Evolutionary conservation across 208 protist genomes (phyloP), one percentile per base, ranked within the genome.

Genomic region (Wallacemonas collosoma): DNA sequence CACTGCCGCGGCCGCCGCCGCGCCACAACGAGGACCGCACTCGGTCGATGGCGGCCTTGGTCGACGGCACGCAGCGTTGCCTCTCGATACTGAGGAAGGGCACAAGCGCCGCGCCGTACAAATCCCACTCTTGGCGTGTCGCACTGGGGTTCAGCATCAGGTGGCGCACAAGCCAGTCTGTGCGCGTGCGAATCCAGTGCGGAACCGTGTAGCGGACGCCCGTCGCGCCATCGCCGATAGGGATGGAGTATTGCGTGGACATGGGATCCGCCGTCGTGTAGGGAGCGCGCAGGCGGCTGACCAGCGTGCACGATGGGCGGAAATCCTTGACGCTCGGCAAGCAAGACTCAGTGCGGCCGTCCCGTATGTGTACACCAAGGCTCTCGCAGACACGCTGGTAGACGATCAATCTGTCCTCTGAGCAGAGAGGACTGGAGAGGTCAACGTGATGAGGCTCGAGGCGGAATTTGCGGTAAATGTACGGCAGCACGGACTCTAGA

Each of bases 401-500:
- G 35, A 87, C 78, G 36, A 66, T 60, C 26, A 53, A 17, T 39
- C 76, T 75, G 61, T 87, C 77, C 41, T 80, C 77, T 48, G 67
- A 67, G 43, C 17, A 51, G 12, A 87, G 61, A 1, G 77, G 77
- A 14, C 64, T 68, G 48, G 78, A 41, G 50, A 87, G 77, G 50
- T 77, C 77, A 6, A 65, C 60, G 60, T 50, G 60, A 41, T 26
- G 3, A 1, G 50, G 50, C 17, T 58, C 75, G n/a, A 66, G 61
- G 36, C 78, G 77, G 48, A 87, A 87, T 70, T 87, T 87, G 45
- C 75, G 73, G 55, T 77, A 83, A 39, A 81, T 76, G 57, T 68
- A 79, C 2, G 82, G 82, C 12, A 87, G 66, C 17, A 83, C 58
- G 12, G 66, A 60, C 57, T 81, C 77, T 35, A 67, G 68, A 57